These are phyloP conservation scores for Sambucus nigra DNA, from an alignment of 129 eudicot species.

Conservation along the genomic window DNA sequence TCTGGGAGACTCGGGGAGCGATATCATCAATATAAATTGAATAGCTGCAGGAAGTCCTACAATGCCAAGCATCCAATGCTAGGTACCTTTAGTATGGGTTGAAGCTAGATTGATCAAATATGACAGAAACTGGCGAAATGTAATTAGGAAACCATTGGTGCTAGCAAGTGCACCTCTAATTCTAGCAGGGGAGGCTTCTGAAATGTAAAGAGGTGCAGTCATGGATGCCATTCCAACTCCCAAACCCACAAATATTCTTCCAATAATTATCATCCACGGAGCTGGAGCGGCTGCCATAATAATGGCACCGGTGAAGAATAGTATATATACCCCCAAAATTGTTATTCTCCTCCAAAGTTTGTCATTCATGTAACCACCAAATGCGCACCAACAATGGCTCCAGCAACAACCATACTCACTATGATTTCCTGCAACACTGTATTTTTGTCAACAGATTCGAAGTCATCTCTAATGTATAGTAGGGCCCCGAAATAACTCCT, in stretches of 20 bases:
- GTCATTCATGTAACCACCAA: constrained; percentile 11
- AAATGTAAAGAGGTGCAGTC: constrained; percentile 16
- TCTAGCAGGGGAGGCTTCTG: constrained; percentile 12
- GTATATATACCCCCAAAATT: neutral
- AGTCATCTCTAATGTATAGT: constrained; percentile 14
- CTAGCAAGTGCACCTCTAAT: constrained; percentile 16
- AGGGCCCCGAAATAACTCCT: constrained; percentile 18
- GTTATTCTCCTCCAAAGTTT: constrained; percentile 6
- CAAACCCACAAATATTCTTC: constrained; percentile 7
- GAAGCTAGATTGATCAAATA: no score
- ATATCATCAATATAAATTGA: no score
- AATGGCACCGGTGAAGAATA: constrained; percentile 8
- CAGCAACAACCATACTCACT: constrained; percentile 7
- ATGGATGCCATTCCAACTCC: constrained; percentile 19
- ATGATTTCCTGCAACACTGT: constrained; percentile 5
- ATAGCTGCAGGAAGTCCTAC: no score
- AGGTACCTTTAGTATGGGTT: no score
- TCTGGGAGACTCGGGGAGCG: no score
- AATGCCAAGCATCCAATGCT: no score
- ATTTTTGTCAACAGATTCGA: constrained; percentile 3
- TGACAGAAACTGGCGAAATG: constrained; percentile 8
- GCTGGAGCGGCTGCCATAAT: constrained; percentile 7
- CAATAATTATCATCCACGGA: constrained; percentile 4
- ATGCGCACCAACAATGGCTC: constrained; percentile 7
- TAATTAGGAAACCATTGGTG: constrained; percentile 11